Evolutionary conservation across 441 rosid genomes (phyloP).

Genomic region (Populus hybrid): DNA sequence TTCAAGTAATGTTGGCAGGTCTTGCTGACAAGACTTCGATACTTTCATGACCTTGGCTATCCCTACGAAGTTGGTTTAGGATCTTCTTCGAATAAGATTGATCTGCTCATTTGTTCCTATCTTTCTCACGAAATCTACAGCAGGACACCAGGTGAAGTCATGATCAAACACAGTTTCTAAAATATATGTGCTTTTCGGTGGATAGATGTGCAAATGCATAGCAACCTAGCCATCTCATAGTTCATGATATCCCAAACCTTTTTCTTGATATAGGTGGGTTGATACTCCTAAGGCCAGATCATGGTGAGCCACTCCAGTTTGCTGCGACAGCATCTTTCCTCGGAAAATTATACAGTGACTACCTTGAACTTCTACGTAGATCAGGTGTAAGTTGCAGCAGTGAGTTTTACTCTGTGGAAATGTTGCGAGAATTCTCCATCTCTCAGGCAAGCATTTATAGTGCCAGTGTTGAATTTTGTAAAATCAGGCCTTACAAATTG

Average conservation of each 20-base stretch:
- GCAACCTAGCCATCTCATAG: background rate
- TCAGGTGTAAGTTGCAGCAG: constrained; percentile 35
- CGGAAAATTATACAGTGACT: constrained; percentile 52
- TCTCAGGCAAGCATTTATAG: constrained; percentile 39
- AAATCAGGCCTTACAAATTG: background rate
- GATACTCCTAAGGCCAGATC: constrained; percentile 42
- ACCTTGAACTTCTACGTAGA: constrained; percentile 37
- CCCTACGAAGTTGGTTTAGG: constrained; percentile 33
- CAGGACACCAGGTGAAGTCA: constrained; percentile 37
- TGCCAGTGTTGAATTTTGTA: background rate
- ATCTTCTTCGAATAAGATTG: constrained; percentile 32
- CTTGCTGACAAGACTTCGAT: constrained; percentile 43
- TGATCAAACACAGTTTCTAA: background rate
- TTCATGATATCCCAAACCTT: background rate
- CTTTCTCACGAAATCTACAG: constrained; percentile 30
- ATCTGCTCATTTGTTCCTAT: constrained; percentile 43
- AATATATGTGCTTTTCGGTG: background rate
- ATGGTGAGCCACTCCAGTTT: constrained; percentile 36
- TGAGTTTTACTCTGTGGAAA: constrained; percentile 31
- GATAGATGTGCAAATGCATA: background rate
- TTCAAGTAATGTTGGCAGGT: constrained; percentile 30
- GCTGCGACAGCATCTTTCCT: constrained; percentile 60
- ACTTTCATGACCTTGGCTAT: constrained; percentile 47
- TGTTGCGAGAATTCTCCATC: constrained; percentile 39
- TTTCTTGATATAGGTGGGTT: constrained; percentile 42